phyloP scores from a whole-genome alignment of 2,329 filamentous ascomycete species.

The Monosporascus sp. region DNA sequence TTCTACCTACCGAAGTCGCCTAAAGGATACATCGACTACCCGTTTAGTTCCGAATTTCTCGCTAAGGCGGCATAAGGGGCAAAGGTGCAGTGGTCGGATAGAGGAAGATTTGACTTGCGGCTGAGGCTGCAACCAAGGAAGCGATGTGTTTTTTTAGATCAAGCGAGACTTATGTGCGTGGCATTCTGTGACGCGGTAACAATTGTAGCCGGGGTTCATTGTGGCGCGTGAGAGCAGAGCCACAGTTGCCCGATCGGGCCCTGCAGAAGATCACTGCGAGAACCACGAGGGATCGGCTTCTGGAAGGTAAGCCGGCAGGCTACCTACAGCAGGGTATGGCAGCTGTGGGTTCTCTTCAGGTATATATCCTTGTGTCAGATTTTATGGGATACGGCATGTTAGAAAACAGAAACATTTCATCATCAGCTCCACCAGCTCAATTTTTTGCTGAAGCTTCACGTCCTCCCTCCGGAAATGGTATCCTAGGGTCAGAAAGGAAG shows the following conservation, averaged over 20 bases:
- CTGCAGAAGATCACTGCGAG: too few relatives aligned
- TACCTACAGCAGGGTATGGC: background rate
- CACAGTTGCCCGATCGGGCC: background rate
- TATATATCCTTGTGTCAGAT: background rate
- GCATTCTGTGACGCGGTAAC: background rate
- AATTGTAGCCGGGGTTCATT: background rate
- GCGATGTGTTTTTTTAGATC: too few relatives aligned
- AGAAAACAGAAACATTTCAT: background rate
- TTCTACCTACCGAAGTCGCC: conserved; percentile 31
- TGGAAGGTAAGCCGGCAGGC: background rate
- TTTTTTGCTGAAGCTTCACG: too few relatives aligned
- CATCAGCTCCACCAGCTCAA: background rate
- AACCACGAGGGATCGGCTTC: background rate
- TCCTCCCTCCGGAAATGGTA: too few relatives aligned
- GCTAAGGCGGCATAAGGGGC: background rate
- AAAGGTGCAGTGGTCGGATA: background rate
- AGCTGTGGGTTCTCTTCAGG: background rate
- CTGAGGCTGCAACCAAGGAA: too few relatives aligned
- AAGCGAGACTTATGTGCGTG: background rate
- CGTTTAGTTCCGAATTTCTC: conserved; percentile 7
- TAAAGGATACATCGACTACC: conserved; percentile 17
- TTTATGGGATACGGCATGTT: background rate
- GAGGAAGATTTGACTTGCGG: background rate
- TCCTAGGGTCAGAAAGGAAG: too few relatives aligned
- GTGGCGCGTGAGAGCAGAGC: background rate